Evolutionary conservation across 2,329 filamentous ascomycete species (phyloP).

Genomic region (Cladosporium sp.): DNA sequence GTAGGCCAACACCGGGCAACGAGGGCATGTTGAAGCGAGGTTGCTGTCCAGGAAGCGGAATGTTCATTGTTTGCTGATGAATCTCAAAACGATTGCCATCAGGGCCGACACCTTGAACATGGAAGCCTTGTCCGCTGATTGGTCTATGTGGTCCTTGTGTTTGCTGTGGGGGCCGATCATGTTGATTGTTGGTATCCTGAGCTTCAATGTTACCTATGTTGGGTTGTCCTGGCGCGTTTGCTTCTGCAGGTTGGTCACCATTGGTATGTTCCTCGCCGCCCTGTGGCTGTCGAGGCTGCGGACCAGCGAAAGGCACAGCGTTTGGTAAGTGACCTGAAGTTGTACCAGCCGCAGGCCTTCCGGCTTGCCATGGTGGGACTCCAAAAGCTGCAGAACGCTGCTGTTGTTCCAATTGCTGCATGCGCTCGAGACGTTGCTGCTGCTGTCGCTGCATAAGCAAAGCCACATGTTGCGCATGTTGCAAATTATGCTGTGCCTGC

Average conservation of each 20-base stretch:
- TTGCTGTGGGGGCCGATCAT: not conserved
- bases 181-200: not conserved
- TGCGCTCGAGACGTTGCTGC: conserved; percentile 1
- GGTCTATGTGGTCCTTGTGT: conserved; percentile 13
- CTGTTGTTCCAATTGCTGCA: conserved; percentile 13
- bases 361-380: not conserved
- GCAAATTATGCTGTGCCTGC: not conserved
- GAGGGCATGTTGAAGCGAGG: conserved; percentile 2
- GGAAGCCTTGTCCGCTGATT: conserved; percentile 23
- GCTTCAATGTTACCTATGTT: not conserved
- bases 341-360: not conserved
- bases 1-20: conserved; percentile 6
- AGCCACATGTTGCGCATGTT: conserved; percentile 10
- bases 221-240: not conserved
- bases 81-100: conserved; percentile 28
- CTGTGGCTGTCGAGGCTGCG: not conserved
- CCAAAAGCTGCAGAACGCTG: conserved; percentile 12
- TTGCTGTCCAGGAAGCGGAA: conserved; percentile 11
- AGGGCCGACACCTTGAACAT: conserved; percentile 26
- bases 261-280: not conserved
- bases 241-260: not conserved
- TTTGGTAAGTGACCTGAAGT: not conserved
- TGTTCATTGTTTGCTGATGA: conserved; percentile 25
- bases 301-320: not conserved
- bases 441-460: conserved; percentile 17